These are phyloP conservation scores for Blastocrithidia nonstop DNA, from an alignment of 208 protist species.

Conservation along the genomic window DNA sequence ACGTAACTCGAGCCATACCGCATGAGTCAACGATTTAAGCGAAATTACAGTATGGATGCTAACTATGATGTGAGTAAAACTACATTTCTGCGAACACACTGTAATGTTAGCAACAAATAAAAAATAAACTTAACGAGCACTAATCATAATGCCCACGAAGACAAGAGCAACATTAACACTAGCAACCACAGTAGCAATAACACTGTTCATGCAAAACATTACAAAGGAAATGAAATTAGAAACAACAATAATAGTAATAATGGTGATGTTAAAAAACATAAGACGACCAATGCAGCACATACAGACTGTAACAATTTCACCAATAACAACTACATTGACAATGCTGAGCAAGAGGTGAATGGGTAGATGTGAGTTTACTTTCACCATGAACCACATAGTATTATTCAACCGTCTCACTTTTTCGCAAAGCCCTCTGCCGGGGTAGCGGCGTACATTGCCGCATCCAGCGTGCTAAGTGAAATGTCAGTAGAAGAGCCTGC, in stretches of 20 bases:
- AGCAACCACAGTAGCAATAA: too few relatives aligned
- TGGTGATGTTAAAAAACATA: too few relatives aligned
- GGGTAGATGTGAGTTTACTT: slow-evolving; percentile 81
- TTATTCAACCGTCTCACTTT: slow-evolving; percentile 70
- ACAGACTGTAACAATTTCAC: neutral
- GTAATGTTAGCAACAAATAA: slow-evolving; percentile 6
- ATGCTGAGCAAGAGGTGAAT: slow-evolving; percentile 1
- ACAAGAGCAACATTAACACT: too few relatives aligned
- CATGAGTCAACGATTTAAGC: slow-evolving; percentile 74
- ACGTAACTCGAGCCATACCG: slow-evolving; percentile 59
- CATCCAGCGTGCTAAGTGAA: too few relatives aligned
- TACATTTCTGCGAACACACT: slow-evolving; percentile 28
- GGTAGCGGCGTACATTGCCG: slow-evolving; percentile 62
- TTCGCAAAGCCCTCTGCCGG: slow-evolving; percentile 53
- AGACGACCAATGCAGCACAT: neutral
- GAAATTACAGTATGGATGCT: slow-evolving; percentile 19
- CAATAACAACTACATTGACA: neutral
- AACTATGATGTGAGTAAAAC: slow-evolving; percentile 61
- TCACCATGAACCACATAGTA: slow-evolving; percentile 52
- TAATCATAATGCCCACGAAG: too few relatives aligned
- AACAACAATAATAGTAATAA: neutral
- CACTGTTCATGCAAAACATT: too few relatives aligned
- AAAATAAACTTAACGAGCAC: too few relatives aligned
- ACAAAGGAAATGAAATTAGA: neutral
- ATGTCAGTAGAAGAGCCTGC: slow-evolving; percentile 20